phyloP scores from a whole-genome alignment of 768 basidiomycete species.

The Rhizopogon sp. region DNA sequence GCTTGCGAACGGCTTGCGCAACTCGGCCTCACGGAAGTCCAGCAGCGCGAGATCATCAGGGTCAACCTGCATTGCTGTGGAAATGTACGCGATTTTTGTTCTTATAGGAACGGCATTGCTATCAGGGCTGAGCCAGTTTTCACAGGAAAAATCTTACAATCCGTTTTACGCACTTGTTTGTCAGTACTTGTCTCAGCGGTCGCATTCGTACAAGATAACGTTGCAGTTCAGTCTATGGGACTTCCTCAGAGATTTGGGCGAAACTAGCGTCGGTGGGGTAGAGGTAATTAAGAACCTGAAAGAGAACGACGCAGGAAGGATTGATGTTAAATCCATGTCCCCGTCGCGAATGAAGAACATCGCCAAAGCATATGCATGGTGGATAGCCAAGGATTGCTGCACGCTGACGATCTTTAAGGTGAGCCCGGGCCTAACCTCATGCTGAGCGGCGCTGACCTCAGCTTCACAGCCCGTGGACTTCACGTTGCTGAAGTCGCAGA shows the following conservation, averaged over 20 bases:
- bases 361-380: constrained; percentile 88
- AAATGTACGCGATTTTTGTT: constrained; percentile 49
- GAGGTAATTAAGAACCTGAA: constrained; percentile 62
- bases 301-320: constrained; percentile 38
- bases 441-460: neutral
- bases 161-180: constrained; percentile 92
- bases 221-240: constrained; percentile 97
- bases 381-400: constrained; percentile 80
- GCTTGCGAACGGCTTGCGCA: constrained; percentile 88
- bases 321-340: constrained; percentile 50
- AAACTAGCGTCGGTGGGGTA: constrained; percentile 73
- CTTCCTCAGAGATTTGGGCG: constrained; percentile 88
- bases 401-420: constrained; percentile 83
- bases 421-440: neutral
- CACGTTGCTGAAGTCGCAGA: constrained; percentile 58
- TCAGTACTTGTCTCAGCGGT: constrained; percentile 70
- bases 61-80: constrained; percentile 91
- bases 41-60: constrained; percentile 92
- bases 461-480: constrained; percentile 79
- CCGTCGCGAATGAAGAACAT: constrained; percentile 60
- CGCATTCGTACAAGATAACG: constrained; percentile 87
- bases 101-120: neutral
- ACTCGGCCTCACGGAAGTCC: constrained; percentile 78
- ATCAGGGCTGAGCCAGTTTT: neutral
- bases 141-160: constrained; percentile 82